phyloP scores from a whole-genome alignment of 73 alveolate species.

The Paramecium octaurelia region DNA sequence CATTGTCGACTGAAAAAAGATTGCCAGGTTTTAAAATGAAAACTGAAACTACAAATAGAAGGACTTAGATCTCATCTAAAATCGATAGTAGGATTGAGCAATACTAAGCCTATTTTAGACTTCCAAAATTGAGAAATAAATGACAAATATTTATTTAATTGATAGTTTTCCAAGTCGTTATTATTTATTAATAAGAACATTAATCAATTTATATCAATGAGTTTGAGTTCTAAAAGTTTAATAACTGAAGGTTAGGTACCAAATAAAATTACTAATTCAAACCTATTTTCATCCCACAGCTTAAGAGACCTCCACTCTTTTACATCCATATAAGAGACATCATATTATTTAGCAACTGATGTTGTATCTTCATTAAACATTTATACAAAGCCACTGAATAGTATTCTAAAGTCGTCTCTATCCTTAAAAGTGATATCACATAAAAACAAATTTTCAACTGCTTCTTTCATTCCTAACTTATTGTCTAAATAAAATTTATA shows the following conservation, averaged over 20 bases:
- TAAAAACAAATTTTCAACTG: conserved; percentile 28
- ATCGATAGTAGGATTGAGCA: background rate
- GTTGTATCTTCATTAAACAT: conserved; percentile 23
- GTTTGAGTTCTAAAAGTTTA: background rate
- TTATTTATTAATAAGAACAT: background rate
- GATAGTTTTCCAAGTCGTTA: background rate
- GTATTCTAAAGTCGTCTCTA: conserved; percentile 41
- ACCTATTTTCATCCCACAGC: background rate
- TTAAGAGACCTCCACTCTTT: conserved; percentile 31
- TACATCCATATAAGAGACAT: conserved; percentile 20
- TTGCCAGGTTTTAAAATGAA: background rate
- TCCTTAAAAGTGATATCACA: conserved; percentile 40
- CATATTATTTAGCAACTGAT: background rate
- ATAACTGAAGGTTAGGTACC: conserved; percentile 27
- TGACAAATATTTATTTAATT: background rate
- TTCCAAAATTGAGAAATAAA: background rate
- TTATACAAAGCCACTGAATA: background rate
- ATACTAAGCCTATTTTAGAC: background rate
- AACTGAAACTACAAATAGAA: background rate
- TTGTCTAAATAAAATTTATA: conserved; percentile 21
- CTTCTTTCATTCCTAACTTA: conserved; percentile 31
- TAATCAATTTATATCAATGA: background rate
- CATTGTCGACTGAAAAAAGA: background rate
- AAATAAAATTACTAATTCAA: conserved; percentile 6
- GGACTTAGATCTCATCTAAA: background rate